Evolutionary conservation across 768 basidiomycete species (phyloP).

Genomic region (Auriscalpium microsporum): DNA sequence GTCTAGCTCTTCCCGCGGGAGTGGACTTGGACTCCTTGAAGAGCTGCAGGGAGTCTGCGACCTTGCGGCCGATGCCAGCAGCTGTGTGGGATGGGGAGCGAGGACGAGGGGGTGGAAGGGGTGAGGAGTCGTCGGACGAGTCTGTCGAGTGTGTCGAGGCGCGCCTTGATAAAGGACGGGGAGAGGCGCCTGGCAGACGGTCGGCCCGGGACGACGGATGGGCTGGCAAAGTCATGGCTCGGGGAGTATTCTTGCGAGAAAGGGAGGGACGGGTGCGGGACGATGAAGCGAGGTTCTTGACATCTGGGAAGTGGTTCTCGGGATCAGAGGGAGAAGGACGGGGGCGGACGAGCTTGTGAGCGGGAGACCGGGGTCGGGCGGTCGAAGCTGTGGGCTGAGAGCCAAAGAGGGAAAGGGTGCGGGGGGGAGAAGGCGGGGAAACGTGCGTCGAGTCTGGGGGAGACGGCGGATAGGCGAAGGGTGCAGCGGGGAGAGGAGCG

Average conservation of each 20-base stretch:
- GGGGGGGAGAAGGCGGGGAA: slow-evolving; percentile 7
- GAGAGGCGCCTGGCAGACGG: slow-evolving; percentile 4
- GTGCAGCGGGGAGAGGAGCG: too few relatives aligned
- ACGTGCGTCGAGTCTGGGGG: slow-evolving; percentile 8
- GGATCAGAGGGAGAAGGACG: neutral
- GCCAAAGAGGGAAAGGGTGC: neutral
- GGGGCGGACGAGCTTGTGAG: slow-evolving; percentile 4
- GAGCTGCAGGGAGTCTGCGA: slow-evolving; percentile 71
- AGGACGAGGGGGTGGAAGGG: slow-evolving; percentile 27
- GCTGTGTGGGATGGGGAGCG: slow-evolving; percentile 20
- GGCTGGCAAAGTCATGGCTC: slow-evolving; percentile 6
- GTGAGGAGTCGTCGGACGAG: slow-evolving; percentile 23
- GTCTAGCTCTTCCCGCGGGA: slow-evolving; percentile 25
- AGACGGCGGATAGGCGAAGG: neutral
- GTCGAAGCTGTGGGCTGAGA: neutral
- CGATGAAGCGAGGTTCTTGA: neutral
- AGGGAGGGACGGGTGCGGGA: slow-evolving; percentile 6
- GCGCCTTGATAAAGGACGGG: slow-evolving; percentile 15
- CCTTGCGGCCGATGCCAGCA: slow-evolving; percentile 68
- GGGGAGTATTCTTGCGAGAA: slow-evolving; percentile 5
- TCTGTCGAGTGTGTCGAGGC: slow-evolving; percentile 20
- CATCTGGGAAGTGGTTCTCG: slow-evolving; percentile 3
- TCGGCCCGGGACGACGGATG: slow-evolving; percentile 4
- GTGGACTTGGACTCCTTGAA: slow-evolving; percentile 65
- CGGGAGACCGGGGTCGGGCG: neutral